A percentile compares a stretch with the other conserved stretches of the same genome.
Conservation (phyloP, 208 protist genomes). For the Leishmania arabica region DNA sequence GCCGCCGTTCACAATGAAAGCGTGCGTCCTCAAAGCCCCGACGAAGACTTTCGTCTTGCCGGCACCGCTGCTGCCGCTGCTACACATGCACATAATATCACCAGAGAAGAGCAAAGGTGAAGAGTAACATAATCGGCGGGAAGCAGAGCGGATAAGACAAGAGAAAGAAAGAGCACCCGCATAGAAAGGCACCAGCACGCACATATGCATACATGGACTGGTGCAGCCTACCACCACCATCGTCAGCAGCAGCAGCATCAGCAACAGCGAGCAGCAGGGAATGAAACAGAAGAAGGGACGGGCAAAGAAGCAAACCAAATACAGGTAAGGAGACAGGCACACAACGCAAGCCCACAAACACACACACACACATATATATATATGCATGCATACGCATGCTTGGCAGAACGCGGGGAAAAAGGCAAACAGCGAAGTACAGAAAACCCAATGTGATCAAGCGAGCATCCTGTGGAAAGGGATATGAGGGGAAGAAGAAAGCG, state of each 20-base stretch:
- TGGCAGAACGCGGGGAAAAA: background rate
- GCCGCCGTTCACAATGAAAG: background rate
- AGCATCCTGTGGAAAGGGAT: background rate
- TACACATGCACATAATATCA: background rate
- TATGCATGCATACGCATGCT: background rate
- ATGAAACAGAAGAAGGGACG: background rate
- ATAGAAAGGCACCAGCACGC: background rate
- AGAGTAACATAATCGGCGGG: background rate
- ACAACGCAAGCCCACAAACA: background rate
- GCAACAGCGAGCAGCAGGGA: too few species aligned
- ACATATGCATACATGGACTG: background rate
- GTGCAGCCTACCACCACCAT: background rate
- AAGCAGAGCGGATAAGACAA: background rate
- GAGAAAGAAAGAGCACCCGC: background rate
- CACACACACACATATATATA: background rate
- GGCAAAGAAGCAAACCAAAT: background rate
- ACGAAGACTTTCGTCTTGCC: background rate
- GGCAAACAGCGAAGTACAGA: background rate
- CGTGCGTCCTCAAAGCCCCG: background rate
- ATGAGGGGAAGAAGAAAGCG: background rate
- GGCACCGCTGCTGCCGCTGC: background rate
- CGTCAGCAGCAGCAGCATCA: background rate
- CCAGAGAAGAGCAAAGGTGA: background rate
- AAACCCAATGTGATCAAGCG: background rate
- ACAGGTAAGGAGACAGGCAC: background rate